Conservation (phyloP, 257 asterid genomes). For the Cruciata laevipes region DNA sequence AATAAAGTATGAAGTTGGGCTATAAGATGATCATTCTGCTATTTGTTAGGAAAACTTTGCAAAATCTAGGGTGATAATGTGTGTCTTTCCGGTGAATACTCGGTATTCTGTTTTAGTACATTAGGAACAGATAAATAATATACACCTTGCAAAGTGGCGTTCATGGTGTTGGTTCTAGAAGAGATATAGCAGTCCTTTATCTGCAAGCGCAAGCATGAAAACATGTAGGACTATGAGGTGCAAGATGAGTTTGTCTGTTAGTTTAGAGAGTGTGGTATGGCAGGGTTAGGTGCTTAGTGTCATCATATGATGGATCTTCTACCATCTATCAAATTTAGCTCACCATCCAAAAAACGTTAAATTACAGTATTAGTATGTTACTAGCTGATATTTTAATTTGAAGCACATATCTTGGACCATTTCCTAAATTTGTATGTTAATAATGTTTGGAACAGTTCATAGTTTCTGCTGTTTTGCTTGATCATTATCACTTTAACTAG, state of each 20-base stretch:
- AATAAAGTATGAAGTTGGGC: background rate
- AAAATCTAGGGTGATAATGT: background rate
- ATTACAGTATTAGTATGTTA: no score
- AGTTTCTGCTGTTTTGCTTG: no score
- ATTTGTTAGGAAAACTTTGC: background rate
- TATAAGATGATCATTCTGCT: background rate
- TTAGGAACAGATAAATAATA: background rate
- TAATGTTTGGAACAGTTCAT: no score
- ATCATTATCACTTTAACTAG: no score
- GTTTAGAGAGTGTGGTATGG: background rate
- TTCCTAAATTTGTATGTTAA: background rate
- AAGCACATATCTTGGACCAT: background rate
- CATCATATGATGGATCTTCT: background rate
- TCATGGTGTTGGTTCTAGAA: background rate
- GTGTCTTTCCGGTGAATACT: background rate
- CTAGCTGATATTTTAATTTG: background rate
- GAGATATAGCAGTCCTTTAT: background rate
- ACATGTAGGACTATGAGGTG: background rate
- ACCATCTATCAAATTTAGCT: background rate
- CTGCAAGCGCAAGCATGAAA: background rate
- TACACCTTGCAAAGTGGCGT: background rate
- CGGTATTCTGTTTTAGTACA: background rate
- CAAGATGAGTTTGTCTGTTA: constrained; percentile 1
- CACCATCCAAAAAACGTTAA: background rate
- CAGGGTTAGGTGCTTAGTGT: background rate